These are phyloP conservation scores for Aphanomyces invadans DNA, from an alignment of 352 stramenopile genomes.

Conservation along the genomic window DNA sequence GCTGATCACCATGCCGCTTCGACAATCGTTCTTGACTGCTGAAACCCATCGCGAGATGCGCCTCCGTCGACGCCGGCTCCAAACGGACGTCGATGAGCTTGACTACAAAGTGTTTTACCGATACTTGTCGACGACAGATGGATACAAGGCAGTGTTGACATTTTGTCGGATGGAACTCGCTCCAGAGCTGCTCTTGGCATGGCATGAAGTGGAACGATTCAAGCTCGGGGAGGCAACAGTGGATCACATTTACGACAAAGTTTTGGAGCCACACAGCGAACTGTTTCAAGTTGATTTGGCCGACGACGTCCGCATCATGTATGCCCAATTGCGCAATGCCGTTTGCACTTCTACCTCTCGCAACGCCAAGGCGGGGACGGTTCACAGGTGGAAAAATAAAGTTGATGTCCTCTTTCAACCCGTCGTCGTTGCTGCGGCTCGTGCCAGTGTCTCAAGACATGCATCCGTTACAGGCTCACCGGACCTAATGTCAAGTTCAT, in stretches of 20 bases:
- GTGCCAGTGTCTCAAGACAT: not conserved
- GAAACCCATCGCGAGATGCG: conserved; percentile 19
- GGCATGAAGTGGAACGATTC: conserved; percentile 15
- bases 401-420: not conserved
- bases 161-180: conserved; percentile 13
- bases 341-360: not conserved
- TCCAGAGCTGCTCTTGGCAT: conserved; percentile 15
- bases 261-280: not conserved
- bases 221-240: conserved; percentile 2
- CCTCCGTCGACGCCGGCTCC: not conserved
- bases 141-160: conserved; percentile 5
- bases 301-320: not conserved
- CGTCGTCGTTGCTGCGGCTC: not conserved
- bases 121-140: conserved; percentile 8
- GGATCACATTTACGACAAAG: conserved; percentile 10
- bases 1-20: conserved; percentile 1
- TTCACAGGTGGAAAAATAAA: not conserved
- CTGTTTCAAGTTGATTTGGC: conserved; percentile 2
- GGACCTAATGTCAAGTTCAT: not conserved
- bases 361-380: not conserved
- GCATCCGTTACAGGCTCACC: too few species aligned
- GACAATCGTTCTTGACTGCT: not conserved
- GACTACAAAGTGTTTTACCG: conserved; percentile 24
- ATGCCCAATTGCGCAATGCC: not conserved
- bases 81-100: conserved; percentile 13